Evolutionary conservation across 371 early-diverging fungal genomes (phyloP).

Genomic region (Rhizopus sp.): DNA sequence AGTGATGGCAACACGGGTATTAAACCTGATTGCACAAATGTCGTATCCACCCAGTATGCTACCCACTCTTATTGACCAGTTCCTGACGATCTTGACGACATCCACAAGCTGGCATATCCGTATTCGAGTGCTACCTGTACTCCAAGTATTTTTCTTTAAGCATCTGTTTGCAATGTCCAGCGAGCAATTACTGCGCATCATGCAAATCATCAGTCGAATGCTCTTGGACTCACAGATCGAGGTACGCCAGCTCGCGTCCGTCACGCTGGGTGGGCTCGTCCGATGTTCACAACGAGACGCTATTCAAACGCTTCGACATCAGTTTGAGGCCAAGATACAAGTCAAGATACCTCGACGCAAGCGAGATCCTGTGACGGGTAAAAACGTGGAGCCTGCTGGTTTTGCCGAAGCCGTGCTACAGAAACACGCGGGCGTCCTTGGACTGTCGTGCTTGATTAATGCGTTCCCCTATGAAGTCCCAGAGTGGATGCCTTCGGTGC

Average conservation of each 20-base stretch:
- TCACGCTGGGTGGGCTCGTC: slow-evolving; percentile 82
- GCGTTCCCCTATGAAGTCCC: slow-evolving; percentile 94
- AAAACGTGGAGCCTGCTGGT: slow-evolving; percentile 48
- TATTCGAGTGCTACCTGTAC: slow-evolving; percentile 67
- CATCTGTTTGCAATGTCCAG: slow-evolving; percentile 64
- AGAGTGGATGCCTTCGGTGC: slow-evolving; percentile 84
- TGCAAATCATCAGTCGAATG: slow-evolving; percentile 65
- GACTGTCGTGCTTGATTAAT: slow-evolving; percentile 79
- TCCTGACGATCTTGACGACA: slow-evolving; percentile 55
- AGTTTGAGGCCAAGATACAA: slow-evolving; percentile 34
- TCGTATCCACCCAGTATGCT: slow-evolving; percentile 61
- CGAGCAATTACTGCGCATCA: slow-evolving; percentile 54
- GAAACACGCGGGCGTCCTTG: slow-evolving; percentile 88
- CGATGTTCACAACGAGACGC: slow-evolving; percentile 84
- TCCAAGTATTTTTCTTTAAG: slow-evolving; percentile 81
- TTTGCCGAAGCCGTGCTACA: slow-evolving; percentile 64
- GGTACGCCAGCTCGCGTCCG: slow-evolving; percentile 81
- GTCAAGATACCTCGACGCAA: slow-evolving; percentile 50
- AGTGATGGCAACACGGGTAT: slow-evolving; percentile 53
- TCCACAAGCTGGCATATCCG: slow-evolving; percentile 77
- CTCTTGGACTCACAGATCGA: slow-evolving; percentile 80
- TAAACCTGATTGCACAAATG: slow-evolving; percentile 55
- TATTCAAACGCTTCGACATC: slow-evolving; percentile 54
- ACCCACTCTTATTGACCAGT: slow-evolving; percentile 51
- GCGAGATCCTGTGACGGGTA: slow-evolving; percentile 43